phyloP scores from a whole-genome alignment of 805 yeast genomes.

The Blastobotrys muscicola region DNA sequence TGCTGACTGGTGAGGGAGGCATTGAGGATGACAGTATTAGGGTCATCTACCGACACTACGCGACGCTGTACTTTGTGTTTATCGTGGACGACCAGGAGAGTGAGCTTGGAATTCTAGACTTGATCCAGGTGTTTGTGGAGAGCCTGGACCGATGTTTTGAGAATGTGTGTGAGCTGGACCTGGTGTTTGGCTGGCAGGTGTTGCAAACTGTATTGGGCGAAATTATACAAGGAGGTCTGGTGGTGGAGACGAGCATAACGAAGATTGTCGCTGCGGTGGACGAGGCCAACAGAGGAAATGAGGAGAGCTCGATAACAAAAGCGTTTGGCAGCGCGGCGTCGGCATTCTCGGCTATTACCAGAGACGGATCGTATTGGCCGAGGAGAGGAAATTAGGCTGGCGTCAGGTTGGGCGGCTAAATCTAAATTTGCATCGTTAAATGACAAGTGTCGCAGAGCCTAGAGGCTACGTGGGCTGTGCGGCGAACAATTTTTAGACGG shows the following conservation, averaged over 20 bases:
- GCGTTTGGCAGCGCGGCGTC: conserved; percentile 20
- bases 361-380: conserved; percentile 19
- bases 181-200: conserved; percentile 98
- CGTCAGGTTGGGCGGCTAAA: no score
- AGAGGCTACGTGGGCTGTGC: no score
- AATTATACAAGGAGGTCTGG: conserved; percentile 96
- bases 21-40: conserved; percentile 62
- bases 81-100: conserved; percentile 94
- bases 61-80: conserved; percentile 91
- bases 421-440: no score
- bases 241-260: conserved; percentile 78
- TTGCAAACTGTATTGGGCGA: conserved; percentile 78
- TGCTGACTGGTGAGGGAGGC: conserved; percentile 37
- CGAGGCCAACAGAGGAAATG: conserved; percentile 25
- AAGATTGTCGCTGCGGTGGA: conserved; percentile 60
- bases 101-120: conserved; percentile 84
- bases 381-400: neutral
- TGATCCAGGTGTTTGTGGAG: conserved; percentile 95
- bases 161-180: conserved; percentile 89
- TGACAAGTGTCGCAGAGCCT: no score
- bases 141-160: conserved; percentile 86
- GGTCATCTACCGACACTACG: conserved; percentile 89
- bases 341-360: conserved; percentile 19
- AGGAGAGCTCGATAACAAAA: conserved; percentile 14
- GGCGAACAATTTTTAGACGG: no score